Evolutionary conservation across 768 basidiomycete species (phyloP).

Genomic region (Antrodiella citrinella): DNA sequence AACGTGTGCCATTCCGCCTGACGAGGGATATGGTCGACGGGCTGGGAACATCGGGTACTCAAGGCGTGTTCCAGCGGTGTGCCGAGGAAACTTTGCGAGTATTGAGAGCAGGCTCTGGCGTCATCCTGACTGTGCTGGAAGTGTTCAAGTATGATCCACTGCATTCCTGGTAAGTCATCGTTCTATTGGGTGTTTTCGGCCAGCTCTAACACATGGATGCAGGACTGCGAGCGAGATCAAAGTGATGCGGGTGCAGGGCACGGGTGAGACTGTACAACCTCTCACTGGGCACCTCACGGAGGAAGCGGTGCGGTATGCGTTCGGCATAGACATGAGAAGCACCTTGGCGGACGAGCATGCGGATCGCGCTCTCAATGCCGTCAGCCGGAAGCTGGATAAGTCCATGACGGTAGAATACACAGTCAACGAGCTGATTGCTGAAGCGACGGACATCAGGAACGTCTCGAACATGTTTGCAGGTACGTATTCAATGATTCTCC

Average conservation of each 20-base stretch:
- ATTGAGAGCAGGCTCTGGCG: slow-evolving; percentile 72
- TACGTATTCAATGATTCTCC: no score
- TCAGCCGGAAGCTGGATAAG: slow-evolving; percentile 77
- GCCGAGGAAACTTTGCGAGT: slow-evolving; percentile 93
- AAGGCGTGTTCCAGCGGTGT: slow-evolving; percentile 92
- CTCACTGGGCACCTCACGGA: slow-evolving; percentile 13
- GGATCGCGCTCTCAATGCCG: slow-evolving; percentile 77
- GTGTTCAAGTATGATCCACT: slow-evolving; percentile 97
- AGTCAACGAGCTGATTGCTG: slow-evolving; percentile 86
- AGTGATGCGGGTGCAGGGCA: slow-evolving; percentile 51
- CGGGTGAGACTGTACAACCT: slow-evolving; percentile 9
- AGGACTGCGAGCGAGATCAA: slow-evolving; percentile 80
- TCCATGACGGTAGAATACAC: slow-evolving; percentile 86
- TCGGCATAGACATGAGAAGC: slow-evolving; percentile 56
- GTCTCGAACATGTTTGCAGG: slow-evolving; percentile 74
- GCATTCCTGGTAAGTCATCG: slow-evolving; percentile 66
- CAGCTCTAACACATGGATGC: not conserved
- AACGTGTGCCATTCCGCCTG: slow-evolving; percentile 91
- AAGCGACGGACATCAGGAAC: slow-evolving; percentile 73
- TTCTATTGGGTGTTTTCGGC: not conserved
- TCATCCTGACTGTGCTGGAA: slow-evolving; percentile 91
- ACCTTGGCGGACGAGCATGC: slow-evolving; percentile 78
- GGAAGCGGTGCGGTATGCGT: slow-evolving; percentile 28
- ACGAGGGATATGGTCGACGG: slow-evolving; percentile 93
- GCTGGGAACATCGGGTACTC: slow-evolving; percentile 81